Percentiles rank a stretch among this genome's conserved stretches.
Evolutionary conservation across 1,284 basidiomycete species (phyloP).

Genomic region (Omphalotus olearius): DNA sequence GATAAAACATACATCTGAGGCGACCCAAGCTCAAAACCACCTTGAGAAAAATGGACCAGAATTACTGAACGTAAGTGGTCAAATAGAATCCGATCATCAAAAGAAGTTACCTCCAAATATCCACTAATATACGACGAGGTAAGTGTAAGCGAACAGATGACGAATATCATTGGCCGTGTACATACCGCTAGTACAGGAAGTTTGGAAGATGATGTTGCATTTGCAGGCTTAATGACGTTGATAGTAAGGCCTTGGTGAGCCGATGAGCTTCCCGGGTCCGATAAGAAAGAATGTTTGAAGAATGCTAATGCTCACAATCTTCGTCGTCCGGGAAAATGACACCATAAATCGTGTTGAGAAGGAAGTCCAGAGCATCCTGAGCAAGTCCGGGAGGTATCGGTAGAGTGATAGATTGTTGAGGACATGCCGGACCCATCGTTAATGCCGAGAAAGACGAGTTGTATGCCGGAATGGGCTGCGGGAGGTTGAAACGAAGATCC

Average conservation of each 20-base stretch:
- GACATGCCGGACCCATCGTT: conserved; percentile 42
- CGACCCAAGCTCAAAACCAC: conserved; percentile 40
- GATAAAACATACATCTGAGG: conserved; percentile 29
- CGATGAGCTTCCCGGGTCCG: background rate
- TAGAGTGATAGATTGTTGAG: conserved; percentile 38
- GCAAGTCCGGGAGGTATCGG: conserved; percentile 30
- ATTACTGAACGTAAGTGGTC: background rate
- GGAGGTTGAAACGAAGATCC: conserved; percentile 44
- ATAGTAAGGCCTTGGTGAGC: conserved; percentile 17
- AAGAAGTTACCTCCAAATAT: conserved; percentile 44
- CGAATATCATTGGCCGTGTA: conserved; percentile 7
- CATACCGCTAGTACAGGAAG: conserved; percentile 44
- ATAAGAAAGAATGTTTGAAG: background rate
- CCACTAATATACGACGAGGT: conserved; percentile 32
- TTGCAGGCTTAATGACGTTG: conserved; percentile 16
- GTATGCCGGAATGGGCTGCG: conserved; percentile 39
- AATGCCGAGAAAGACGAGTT: conserved; percentile 34
- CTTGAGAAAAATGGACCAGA: conserved; percentile 21
- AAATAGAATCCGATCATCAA: background rate
- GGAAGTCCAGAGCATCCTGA: conserved; percentile 29
- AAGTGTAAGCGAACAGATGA: background rate
- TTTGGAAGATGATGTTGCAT: conserved; percentile 7
- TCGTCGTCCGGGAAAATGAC: conserved; percentile 36
- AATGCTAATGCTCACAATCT: conserved; percentile 35
- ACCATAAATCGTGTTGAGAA: conserved; percentile 30